Evolutionary conservation across 2,329 filamentous ascomycete genomes (phyloP), one percentile per base, ranked within the genome.

Genomic region (Tympanopsis confertula): DNA sequence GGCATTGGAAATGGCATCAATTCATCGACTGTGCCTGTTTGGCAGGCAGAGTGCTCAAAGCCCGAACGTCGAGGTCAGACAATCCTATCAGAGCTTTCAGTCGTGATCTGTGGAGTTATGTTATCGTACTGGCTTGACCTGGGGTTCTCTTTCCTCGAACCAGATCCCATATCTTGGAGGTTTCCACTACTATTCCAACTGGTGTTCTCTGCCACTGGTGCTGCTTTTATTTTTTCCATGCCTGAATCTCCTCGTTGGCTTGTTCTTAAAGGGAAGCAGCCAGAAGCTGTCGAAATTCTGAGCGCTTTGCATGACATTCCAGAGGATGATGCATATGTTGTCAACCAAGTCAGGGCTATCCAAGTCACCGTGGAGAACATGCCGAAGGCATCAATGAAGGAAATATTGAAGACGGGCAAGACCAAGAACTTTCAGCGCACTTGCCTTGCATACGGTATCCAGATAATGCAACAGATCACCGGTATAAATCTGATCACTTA

Each of bases 51-150:
- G 17, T 56, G 52, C 40, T 47, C 55, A 1, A 50, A 49, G 3
- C 52, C 64, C 1, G 52, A 58, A 19, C 63, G 64, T 33, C 61
- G 69, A 22, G 70, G 69, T 20, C 56, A 58, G 37, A 50, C 69
- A 18, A 64, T 74, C 29, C 68, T 66, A 14, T 65, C 69, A 3
- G 65, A 65, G 39, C 62, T 62, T 3, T 65, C 59, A 4, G 56
- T 66, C 20, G 63, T 62, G 1, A 65, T 66, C 26, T 50, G 68
- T 4, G 64, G 64, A 0, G 55, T 66, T 12, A 61, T 61, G 36
- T 57, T 68, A 13, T 61, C 62, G 4, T 61, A 61, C 42, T 61
- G 56, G 56, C 53, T 62, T 32, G 60, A 63, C 41, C 63, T 60
- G 19, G 61, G 60, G 14, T 44, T 35, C 5, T 28, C 35, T 2